Conservation (phyloP, 2,329 filamentous ascomycete species). For the Aspergillus flavus region DNA sequence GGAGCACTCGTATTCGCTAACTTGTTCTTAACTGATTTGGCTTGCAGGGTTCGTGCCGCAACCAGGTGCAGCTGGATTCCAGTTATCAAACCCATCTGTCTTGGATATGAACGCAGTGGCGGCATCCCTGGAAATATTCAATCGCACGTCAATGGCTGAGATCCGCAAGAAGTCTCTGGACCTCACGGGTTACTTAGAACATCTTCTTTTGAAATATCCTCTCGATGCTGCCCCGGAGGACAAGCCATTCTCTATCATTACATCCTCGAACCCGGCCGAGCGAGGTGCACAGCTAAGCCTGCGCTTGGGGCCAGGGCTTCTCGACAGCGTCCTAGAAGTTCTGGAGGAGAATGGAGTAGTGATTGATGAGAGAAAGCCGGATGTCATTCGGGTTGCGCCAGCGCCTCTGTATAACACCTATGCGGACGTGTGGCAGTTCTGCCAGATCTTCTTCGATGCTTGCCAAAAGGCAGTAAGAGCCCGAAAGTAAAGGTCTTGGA, state of each 20-base stretch:
- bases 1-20: slow-evolving; percentile 4
- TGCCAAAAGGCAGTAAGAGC: slow-evolving; percentile 43
- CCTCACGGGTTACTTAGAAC: slow-evolving; percentile 76
- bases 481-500: slow-evolving; percentile 8
- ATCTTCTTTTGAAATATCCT: slow-evolving; percentile 56
- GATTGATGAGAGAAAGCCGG: slow-evolving; percentile 80
- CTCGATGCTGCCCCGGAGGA: slow-evolving; percentile 30
- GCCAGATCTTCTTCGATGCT: slow-evolving; percentile 54
- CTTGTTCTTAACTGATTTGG: slow-evolving; percentile 10
- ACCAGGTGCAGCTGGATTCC: slow-evolving; percentile 76
- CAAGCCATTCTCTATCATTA: slow-evolving; percentile 64
- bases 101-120: slow-evolving; percentile 76
- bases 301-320: slow-evolving; percentile 65
- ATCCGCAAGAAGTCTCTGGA: slow-evolving; percentile 71
- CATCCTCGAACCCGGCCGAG: slow-evolving; percentile 67
- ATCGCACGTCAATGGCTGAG: slow-evolving; percentile 67
- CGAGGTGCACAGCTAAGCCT: slow-evolving; percentile 81
- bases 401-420: slow-evolving; percentile 83
- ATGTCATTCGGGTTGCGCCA: slow-evolving; percentile 82
- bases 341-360: slow-evolving; percentile 72
- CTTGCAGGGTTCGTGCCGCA: slow-evolving; percentile 68
- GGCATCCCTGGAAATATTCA: slow-evolving; percentile 74
- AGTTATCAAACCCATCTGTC: slow-evolving; percentile 81
- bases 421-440: slow-evolving; percentile 69
- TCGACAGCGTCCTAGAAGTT: slow-evolving; percentile 67